Conservation (phyloP, 768 basidiomycete species). For the Lentinula sp. region DNA sequence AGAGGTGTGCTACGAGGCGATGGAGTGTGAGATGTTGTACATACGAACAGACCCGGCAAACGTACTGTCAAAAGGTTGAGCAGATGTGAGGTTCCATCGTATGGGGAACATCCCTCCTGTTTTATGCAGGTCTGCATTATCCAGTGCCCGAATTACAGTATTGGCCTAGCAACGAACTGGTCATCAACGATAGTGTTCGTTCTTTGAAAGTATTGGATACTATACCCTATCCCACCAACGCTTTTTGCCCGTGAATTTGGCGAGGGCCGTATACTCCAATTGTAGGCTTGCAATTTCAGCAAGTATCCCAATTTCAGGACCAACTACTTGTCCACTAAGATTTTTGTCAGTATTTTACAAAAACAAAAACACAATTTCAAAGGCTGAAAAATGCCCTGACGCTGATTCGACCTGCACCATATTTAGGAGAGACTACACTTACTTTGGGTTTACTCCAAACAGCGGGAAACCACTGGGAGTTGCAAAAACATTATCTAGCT, state of each 20-base stretch:
- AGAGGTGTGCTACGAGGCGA: conserved; percentile 30
- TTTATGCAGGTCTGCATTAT: conserved; percentile 33
- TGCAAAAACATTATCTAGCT: conserved; percentile 67
- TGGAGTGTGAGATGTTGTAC: background rate
- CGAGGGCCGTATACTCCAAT: conserved; percentile 81
- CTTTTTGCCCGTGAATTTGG: conserved; percentile 68
- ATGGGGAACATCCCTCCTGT: conserved; percentile 63
- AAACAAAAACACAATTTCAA: no score
- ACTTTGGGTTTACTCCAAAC: conserved; percentile 68
- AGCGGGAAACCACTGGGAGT: conserved; percentile 65
- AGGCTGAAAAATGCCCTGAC: no score
- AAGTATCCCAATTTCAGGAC: conserved; percentile 36
- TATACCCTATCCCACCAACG: conserved; percentile 50
- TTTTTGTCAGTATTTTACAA: background rate
- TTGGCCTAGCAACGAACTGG: conserved; percentile 30
- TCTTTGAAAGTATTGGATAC: background rate
- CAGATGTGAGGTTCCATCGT: conserved; percentile 45
- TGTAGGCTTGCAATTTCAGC: conserved; percentile 83
- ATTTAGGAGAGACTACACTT: conserved; percentile 8
- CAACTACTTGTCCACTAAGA: conserved; percentile 23
- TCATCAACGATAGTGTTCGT: background rate
- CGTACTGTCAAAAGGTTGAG: conserved; percentile 41
- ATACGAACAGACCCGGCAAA: conserved; percentile 8
- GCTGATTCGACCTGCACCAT: no score
- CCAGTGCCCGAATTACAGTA: conserved; percentile 41